Evolutionary conservation across 2,329 filamentous ascomycete genomes (phyloP).

Genomic region (Aspergillus texensis): DNA sequence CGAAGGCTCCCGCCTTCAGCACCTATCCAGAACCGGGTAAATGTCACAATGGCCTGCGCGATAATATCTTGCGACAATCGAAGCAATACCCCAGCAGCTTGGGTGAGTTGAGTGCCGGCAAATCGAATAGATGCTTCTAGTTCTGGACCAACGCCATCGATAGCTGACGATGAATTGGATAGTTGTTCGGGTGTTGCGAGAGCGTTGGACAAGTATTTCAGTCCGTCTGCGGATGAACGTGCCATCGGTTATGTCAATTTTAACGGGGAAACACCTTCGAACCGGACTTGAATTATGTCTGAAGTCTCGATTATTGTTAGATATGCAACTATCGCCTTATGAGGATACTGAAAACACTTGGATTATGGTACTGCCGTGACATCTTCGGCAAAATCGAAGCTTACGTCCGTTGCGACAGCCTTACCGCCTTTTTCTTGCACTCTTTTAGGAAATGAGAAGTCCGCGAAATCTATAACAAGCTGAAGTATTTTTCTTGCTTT

Average conservation of each 20-base stretch:
- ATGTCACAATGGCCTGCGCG: slow-evolving; percentile 79
- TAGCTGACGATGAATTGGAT: slow-evolving; percentile 45
- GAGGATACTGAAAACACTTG: background rate
- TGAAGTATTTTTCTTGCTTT: background rate
- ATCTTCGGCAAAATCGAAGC: background rate
- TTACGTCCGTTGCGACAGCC: background rate
- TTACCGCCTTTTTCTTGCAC: background rate
- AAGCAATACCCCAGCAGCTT: slow-evolving; percentile 66
- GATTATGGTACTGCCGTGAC: background rate
- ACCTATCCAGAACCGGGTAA: slow-evolving; percentile 77
- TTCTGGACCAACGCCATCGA: slow-evolving; percentile 46
- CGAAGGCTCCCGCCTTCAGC: slow-evolving; percentile 48
- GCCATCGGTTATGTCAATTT: slow-evolving; percentile 23
- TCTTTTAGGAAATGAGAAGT: background rate
- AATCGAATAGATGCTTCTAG: slow-evolving; percentile 49
- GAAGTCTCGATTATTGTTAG: background rate
- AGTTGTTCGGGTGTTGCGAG: slow-evolving; percentile 50
- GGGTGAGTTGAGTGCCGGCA: slow-evolving; percentile 48
- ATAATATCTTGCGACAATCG: slow-evolving; percentile 83
- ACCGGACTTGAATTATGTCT: background rate
- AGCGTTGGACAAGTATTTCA: slow-evolving; percentile 48
- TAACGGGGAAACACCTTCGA: background rate
- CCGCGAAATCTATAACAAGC: background rate
- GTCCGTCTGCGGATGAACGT: slow-evolving; percentile 24
- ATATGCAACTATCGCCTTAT: background rate